Base-by-base conservation (phyloP, 75 land plant species). In the Pinus taeda region DNA sequence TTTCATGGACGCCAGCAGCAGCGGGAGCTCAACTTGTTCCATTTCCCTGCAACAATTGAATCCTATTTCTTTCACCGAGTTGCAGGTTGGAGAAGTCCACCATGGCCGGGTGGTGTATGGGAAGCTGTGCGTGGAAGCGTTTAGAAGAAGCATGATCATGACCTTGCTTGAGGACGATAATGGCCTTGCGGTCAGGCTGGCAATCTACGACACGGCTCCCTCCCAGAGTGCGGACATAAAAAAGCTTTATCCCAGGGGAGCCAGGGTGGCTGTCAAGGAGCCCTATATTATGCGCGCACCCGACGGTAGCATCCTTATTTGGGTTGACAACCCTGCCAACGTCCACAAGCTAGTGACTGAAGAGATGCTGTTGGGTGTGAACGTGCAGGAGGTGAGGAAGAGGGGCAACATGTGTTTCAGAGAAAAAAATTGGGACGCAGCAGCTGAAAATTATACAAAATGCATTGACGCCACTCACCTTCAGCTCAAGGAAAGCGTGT, bases 31-130 rank as follows among this genome's bases (percentile, higher is more conserved):
- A 49, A 1, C 55, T 49, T 49, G 45, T 66, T 15, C 70, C 2
- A 9, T 66, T 20, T 49, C 70, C 3, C n/a, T 66, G 9, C 1
- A 15, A 66, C 42, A 45, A 4, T 60, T 75, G 17, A 14, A 5
- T 4, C 45, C 76, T 30, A 77, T 84, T 62, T 53, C 57, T 7
- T 56, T 81, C 26, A 57, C 55, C 57, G 80, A 81, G 67, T 75
- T 84, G 24, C 56, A 76, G 24, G 74, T 81, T 8, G 80, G 59
- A 7, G 57, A 73, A 26, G 67, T 24, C 26, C 84, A 84, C 53
- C 45, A 71, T 26, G 76, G 79, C 22, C 75, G 86, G n/a, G 86
- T 77, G 33, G 21, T 84, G 14, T 81, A 26, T 58, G 86, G 84
- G 13, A 81, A 80, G 12, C 73, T 84, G 4, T 73, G 78, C 57